These are phyloP conservation scores for Lentinula detonsa DNA, from an alignment of 768 basidiomycete species.

Conservation along the genomic window DNA sequence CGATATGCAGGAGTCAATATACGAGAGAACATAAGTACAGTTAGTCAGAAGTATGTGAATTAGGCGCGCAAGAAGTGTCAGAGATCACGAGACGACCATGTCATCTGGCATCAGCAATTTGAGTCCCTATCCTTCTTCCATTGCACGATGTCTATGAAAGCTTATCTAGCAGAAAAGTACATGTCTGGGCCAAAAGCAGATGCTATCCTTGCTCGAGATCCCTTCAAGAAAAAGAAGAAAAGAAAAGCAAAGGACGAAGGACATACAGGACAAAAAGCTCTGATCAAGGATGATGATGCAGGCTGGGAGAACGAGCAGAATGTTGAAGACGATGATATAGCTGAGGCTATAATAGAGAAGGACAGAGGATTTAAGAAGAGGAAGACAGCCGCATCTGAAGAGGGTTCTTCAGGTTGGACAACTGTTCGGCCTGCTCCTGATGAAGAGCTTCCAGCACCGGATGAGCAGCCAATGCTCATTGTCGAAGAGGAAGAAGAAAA, in stretches of 20 bases:
- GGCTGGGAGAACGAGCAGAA: conserved; percentile 52
- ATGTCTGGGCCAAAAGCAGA: conserved; percentile 97
- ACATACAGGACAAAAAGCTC: conserved; percentile 20
- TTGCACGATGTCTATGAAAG: conserved; percentile 41
- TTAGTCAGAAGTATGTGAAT: not conserved
- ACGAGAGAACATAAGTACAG: not conserved
- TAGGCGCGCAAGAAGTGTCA: not conserved
- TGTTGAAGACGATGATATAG: conserved; percentile 50
- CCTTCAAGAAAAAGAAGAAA: conserved; percentile 71
- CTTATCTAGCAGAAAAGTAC: conserved; percentile 87
- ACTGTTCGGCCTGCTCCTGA: conserved; percentile 50
- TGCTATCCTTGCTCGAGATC: conserved; percentile 73
- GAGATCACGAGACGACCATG: conserved; percentile 17
- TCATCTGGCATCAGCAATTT: too few relatives aligned
- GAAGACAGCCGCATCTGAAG: conserved; percentile 32
- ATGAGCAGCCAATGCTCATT: conserved; percentile 66
- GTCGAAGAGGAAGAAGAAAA: conserved; percentile 32
- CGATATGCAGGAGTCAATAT: not conserved
- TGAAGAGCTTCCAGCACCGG: conserved; percentile 45
- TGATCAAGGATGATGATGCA: conserved; percentile 72
- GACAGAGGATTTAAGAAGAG: conserved; percentile 81
- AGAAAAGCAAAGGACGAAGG: conserved; percentile 39
- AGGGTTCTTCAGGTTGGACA: conserved; percentile 51
- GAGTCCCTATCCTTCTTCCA: too few relatives aligned
- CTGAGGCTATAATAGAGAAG: conserved; percentile 62